phyloP scores from a whole-genome alignment of 1,284 basidiomycete species.

The Puccinia hordei region DNA sequence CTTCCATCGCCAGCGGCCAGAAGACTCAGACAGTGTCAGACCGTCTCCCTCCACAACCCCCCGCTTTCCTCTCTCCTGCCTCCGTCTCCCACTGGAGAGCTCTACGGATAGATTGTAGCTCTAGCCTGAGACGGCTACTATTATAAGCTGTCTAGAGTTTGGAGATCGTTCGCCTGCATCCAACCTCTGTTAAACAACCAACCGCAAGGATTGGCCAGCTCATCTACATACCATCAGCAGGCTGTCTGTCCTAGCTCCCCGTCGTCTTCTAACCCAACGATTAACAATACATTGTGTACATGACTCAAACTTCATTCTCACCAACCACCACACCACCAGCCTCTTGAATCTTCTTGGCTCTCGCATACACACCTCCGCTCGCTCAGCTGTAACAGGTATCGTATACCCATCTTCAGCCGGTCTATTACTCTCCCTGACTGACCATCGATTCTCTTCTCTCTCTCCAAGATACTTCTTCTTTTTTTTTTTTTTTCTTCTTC shows the following conservation, averaged over 20 bases:
- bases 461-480: not conserved
- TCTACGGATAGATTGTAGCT: not conserved
- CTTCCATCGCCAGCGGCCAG: slow-evolving; percentile 22
- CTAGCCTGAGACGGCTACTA: not conserved
- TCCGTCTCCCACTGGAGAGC: not conserved
- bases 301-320: not conserved
- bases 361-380: not conserved
- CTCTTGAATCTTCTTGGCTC: slow-evolving; percentile 1
- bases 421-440: not conserved
- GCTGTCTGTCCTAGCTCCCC: slow-evolving; percentile 7
- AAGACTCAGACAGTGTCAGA: slow-evolving; percentile 17
- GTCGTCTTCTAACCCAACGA: not conserved
- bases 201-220: slow-evolving; percentile 13
- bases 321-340: not conserved
- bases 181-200: slow-evolving; percentile 8
- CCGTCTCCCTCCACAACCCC: not conserved
- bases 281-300: not conserved
- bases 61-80: not conserved
- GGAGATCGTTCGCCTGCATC: not conserved
- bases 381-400: slow-evolving; percentile 2
- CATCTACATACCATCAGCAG: slow-evolving; percentile 7
- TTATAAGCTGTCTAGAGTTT: slow-evolving; percentile 7
- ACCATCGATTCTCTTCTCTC: not conserved
- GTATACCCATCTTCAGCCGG: not conserved
- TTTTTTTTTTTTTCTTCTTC: not conserved